Evolutionary conservation across 2,329 filamentous ascomycete genomes (phyloP).

Genomic region (Colletotrichum musae): DNA sequence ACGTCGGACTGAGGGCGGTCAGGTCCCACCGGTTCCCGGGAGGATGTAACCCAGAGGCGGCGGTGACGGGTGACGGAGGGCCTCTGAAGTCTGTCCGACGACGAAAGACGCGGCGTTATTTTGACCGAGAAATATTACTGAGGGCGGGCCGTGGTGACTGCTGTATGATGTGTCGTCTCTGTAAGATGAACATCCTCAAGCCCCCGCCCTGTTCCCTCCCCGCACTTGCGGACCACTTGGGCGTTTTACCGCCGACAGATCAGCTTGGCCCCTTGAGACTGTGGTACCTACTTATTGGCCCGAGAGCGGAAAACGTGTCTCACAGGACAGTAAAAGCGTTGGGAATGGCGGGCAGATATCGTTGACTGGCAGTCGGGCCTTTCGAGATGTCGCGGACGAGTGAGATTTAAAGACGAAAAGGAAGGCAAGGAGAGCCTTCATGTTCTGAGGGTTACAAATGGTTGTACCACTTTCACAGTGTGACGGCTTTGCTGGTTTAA

Average conservation of each 20-base stretch:
- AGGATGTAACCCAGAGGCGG: conserved; percentile 23
- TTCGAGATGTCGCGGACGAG: neutral
- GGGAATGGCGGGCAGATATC: neutral
- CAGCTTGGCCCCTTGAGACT: conserved; percentile 10
- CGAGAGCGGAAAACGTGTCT: neutral
- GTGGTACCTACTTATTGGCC: conserved; percentile 1
- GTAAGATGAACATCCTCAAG: neutral
- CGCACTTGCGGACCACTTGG: conserved; percentile 20
- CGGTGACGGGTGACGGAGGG: conserved; percentile 35
- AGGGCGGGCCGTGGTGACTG: too few species aligned
- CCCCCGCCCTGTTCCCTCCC: too few species aligned
- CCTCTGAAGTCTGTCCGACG: conserved; percentile 11
- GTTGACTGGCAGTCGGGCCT: conserved; percentile 6
- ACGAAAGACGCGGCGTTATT: conserved; percentile 4
- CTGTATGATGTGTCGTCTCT: neutral
- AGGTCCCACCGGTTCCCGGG: conserved; percentile 34
- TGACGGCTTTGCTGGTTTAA: neutral
- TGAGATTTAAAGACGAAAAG: neutral
- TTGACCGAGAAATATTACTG: neutral
- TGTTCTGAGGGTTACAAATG: neutral
- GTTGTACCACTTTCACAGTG: neutral
- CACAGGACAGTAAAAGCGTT: neutral
- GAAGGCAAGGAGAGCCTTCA: neutral
- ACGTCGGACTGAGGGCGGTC: conserved; percentile 23
- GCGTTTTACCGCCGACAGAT: conserved; percentile 5